Evolutionary conservation across 345 rosid genomes (phyloP), one percentile per base, ranked within the genome.

Genomic region (Laguncularia racemosa): DNA sequence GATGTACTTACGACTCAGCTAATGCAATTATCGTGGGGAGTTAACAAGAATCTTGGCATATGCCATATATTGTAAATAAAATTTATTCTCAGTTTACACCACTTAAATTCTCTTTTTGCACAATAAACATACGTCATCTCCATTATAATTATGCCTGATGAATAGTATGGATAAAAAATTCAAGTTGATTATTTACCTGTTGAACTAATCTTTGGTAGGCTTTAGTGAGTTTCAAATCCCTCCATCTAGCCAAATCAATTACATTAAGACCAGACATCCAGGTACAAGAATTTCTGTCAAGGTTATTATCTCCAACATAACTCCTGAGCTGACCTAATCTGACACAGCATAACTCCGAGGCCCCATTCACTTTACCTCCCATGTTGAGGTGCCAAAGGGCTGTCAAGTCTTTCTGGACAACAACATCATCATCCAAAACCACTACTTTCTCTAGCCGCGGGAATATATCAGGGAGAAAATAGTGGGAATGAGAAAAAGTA

Each of bases 361-460:
- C 40, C 40, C 40, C 40, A 33, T 33, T 33, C 40, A 84, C 87
- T 82, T 89, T 89, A 57, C 88, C 85, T 71, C 68, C 77, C 95
- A 89, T 73, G 59, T 80, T 61, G 45, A 89, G 63, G 52, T 64
- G 76, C 96, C 96, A 84, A 16, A 89, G 71, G 20, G 61, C 67
- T 57, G 91, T 78, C 66, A 89, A 73, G 66, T 89, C 96, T 66
- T 64, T 67, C 85, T 74, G 89, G 64, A 89, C 91, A 68, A 84
- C 87, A 60, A 85, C 77, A 58, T 89, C 96, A 67, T 89, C 95
- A 61, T 85, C 96, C 72, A 89, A 64, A 73, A 89, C 73, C 60
- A 89, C 79, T 45, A 82, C 67, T 67, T 73, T 85, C 55, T 72
- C 60, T 76, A 89, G 65, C 56, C 74, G 75, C 19, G 48, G 77